Base-by-base conservation (phyloP, 257 asterid genomes). In the Solanum clarkiae region DNA sequence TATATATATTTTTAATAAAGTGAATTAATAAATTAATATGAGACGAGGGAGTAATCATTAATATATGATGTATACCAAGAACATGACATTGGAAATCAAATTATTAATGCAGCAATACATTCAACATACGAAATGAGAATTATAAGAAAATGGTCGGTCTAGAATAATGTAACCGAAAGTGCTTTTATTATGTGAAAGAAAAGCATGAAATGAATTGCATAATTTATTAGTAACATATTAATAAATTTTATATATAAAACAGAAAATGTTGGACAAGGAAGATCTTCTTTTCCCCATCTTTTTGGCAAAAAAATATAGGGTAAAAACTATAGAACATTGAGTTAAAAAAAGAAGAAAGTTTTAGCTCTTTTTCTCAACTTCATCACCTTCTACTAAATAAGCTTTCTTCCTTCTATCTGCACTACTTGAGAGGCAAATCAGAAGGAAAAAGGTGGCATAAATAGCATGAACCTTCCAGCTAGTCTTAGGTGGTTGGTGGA, bases 401-500 rank as follows among this genome's bases (percentile, higher is more conserved):
- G 97, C 94, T 88, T 96, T 96, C 93, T 96, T 96, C 89, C 91
- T 89, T 80, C 94, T 82, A 69, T 93, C 98, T 13, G 86, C 89
- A 80, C 81, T 89, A 60, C 87, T 93, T 14, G 93, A 83, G 66
- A 95, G 86, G 88, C 97, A 92, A 91, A 95, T 91, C 55, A 86
- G 85, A 51, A 96, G 92, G 85, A 95, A 96, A 90, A 92, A 94
- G 91, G 97, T 88, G 90, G 98, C 98, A 68, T 96, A 96, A 3
- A 96, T 53, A 2, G 89, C 97, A 24, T 96, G 98, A 11, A 90
- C 92, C 71, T 86, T 94, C 98, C 98, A 96, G 32, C 92, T 92
- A 4, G 93, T 93, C 90, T 92, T 94, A 12, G 99, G 99, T 80
- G 95, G 97, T 74, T 95, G 97, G 74, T 85, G 95, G 86, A 94